These are phyloP conservation scores for Penicillium psychrosexuale DNA, from an alignment of 2,329 filamentous ascomycete genomes.

Conservation along the genomic window DNA sequence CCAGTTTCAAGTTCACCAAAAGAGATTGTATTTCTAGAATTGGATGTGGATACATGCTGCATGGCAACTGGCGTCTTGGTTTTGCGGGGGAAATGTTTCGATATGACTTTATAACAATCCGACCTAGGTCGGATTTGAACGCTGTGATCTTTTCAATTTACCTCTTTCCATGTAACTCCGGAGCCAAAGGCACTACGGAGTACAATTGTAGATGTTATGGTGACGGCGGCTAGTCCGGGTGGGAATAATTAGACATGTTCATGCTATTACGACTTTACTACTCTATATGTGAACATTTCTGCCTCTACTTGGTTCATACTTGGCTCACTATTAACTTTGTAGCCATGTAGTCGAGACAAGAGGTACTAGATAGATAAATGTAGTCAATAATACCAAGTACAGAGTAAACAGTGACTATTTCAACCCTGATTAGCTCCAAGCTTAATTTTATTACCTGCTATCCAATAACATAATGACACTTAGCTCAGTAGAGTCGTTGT, in stretches of 20 bases:
- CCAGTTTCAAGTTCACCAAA: conserved; percentile 11
- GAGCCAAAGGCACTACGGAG: not conserved
- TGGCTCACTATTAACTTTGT: not conserved
- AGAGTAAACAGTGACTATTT: not conserved
- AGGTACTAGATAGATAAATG: not conserved
- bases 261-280: not conserved
- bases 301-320: not conserved
- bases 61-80: conserved; percentile 40
- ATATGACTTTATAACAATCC: conserved; percentile 10
- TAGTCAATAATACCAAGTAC: not conserved
- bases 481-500: not conserved
- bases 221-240: too few relatives aligned
- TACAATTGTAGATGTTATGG: not conserved
- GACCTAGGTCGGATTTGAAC: conserved; percentile 1
- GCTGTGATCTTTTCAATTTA: not conserved
- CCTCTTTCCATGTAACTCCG: not conserved
- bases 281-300: not conserved
- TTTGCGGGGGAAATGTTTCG: conserved; percentile 19
- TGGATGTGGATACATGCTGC: conserved; percentile 31
- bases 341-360: not conserved
- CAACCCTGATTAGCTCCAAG: not conserved
- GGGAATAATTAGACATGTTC: not conserved
- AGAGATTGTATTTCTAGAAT: conserved; percentile 23
- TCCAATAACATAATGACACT: not conserved
- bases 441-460: not conserved